phyloP scores from a whole-genome alignment of 2,329 filamentous ascomycete genomes.

The Nemania sp. region DNA sequence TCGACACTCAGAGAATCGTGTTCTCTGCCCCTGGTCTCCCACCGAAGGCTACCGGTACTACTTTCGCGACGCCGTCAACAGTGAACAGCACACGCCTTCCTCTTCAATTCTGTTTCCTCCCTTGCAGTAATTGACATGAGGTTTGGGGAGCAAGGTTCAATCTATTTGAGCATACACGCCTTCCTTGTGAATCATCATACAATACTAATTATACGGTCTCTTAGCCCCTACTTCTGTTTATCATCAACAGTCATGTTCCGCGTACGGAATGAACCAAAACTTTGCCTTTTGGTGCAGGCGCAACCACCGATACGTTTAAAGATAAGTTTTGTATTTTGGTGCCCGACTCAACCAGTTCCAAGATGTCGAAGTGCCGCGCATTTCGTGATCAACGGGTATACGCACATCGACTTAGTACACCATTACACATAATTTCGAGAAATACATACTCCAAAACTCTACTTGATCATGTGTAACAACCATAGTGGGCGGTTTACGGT shows the following conservation, averaged over 20 bases:
- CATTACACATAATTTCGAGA: neutral
- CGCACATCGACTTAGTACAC: neutral
- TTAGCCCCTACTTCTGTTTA: neutral
- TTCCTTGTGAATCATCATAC: neutral
- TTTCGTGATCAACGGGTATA: neutral
- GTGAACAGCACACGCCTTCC: neutral
- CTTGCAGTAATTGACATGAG: neutral
- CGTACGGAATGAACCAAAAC: neutral
- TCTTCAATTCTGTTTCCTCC: neutral
- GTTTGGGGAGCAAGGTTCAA: neutral
- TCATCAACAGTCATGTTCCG: neutral
- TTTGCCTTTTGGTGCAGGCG: neutral
- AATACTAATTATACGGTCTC: neutral
- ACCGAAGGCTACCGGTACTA: neutral
- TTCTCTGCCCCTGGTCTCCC: neutral
- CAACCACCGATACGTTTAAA: neutral
- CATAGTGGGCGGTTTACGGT: neutral
- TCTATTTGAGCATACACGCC: neutral
- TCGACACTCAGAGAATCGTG: neutral
- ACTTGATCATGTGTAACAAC: neutral
- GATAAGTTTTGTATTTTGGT: neutral
- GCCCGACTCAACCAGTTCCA: neutral
- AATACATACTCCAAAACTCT: neutral
- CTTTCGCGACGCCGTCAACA: neutral
- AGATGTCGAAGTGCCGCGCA: neutral